Evolutionary conservation across 441 rosid genomes (phyloP).

Genomic region (Erysimum pusillum): DNA sequence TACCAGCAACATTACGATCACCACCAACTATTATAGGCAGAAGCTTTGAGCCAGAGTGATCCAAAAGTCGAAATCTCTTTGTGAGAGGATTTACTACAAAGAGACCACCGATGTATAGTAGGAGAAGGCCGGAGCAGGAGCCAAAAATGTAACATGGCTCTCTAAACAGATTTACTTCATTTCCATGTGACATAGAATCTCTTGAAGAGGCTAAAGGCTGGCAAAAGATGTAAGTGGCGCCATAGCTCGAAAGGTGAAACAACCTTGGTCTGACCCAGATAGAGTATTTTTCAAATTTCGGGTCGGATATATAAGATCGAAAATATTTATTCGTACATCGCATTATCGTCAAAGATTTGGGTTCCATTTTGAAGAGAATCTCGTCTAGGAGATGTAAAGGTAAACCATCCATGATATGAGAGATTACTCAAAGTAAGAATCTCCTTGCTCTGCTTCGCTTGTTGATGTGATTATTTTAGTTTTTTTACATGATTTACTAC

Average conservation of each 20-base stretch:
- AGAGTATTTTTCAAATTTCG: not conserved
- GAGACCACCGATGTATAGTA: not conserved
- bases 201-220: not conserved
- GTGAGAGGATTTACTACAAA: conserved; percentile 5
- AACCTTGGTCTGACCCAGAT: not conserved
- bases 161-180: not conserved
- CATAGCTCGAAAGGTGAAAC: not conserved
- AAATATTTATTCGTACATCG: not conserved
- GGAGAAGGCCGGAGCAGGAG: conserved; percentile 8
- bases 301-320: not conserved
- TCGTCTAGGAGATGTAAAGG: not conserved
- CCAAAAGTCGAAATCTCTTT: not conserved
- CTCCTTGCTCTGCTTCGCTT: not conserved
- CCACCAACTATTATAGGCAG: not conserved
- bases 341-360: not conserved
- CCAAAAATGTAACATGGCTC: not conserved
- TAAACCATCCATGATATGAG: not conserved
- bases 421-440: not conserved
- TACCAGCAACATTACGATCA: not conserved
- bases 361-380: not conserved
- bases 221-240: not conserved
- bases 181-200: not conserved
- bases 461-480: not conserved
- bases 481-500: not conserved
- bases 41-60: conserved; percentile 13